phyloP scores from a whole-genome alignment of 1,284 basidiomycete genomes.

The Trichosporon sp. region DNA sequence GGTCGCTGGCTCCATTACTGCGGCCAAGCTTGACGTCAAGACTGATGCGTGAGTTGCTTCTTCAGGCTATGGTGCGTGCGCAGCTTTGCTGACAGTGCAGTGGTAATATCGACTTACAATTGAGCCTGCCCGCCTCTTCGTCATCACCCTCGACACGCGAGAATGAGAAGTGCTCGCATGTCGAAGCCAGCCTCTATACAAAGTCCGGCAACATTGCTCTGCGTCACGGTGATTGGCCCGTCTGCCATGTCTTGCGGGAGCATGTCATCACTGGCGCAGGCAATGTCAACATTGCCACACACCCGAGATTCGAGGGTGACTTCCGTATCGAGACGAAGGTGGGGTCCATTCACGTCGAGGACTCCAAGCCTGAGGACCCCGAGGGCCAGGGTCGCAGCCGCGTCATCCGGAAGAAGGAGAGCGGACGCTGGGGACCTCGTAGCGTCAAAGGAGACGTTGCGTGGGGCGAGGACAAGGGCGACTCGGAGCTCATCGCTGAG shows the following conservation, averaged over 20 bases:
- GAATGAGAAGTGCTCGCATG: neutral
- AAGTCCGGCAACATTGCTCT: slow-evolving; percentile 9
- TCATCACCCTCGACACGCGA: neutral
- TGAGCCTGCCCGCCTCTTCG: slow-evolving; percentile 2
- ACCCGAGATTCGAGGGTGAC: slow-evolving; percentile 16
- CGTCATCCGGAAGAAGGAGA: neutral
- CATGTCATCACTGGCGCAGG: slow-evolving; percentile 7
- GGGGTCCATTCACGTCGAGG: slow-evolving; percentile 14
- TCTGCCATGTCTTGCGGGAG: slow-evolving; percentile 13
- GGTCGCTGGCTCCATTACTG: neutral
- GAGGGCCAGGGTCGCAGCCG: neutral
- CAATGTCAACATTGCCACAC: slow-evolving; percentile 8
- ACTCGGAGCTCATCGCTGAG: neutral
- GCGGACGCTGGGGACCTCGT: neutral
- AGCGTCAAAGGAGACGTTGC: neutral
- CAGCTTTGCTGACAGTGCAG: neutral
- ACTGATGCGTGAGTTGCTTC: slow-evolving; percentile 2
- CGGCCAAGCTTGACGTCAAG: too few relatives aligned
- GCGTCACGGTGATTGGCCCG: slow-evolving; percentile 17
- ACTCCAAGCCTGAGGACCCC: neutral
- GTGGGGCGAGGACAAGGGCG: neutral
- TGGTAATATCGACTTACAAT: slow-evolving; percentile 14
- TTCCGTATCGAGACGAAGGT: slow-evolving; percentile 8
- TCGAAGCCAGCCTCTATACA: neutral
- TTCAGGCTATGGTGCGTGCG: too few relatives aligned